These are phyloP conservation scores for Falciphora oryzae DNA, from an alignment of 2,329 filamentous ascomycete species.

Conservation along the genomic window DNA sequence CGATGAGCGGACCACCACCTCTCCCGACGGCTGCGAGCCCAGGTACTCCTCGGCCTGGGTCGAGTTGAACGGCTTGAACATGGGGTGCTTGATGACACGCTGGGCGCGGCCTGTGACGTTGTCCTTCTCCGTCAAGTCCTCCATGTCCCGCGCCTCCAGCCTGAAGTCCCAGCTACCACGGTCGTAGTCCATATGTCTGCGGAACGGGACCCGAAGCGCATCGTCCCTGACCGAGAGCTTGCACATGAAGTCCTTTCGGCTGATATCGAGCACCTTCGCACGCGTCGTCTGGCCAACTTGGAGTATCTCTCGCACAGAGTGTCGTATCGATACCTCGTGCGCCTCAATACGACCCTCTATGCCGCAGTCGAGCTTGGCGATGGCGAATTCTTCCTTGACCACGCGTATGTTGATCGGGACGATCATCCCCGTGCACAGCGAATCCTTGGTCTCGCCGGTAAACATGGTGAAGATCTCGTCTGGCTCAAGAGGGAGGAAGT, in stretches of 20 bases:
- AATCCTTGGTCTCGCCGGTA: slow-evolving; percentile 84
- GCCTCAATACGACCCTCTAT: slow-evolving; percentile 84
- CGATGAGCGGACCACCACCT: slow-evolving; percentile 91
- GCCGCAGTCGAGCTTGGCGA: slow-evolving; percentile 89
- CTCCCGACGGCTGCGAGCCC: slow-evolving; percentile 76
- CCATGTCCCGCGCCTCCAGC: slow-evolving; percentile 75
- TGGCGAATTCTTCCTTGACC: slow-evolving; percentile 86
- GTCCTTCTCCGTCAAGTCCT: slow-evolving; percentile 80
- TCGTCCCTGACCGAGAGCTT: slow-evolving; percentile 83
- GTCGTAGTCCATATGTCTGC: slow-evolving; percentile 63
- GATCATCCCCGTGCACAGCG: slow-evolving; percentile 84
- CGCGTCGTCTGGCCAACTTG: slow-evolving; percentile 77
- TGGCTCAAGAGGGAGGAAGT: slow-evolving; percentile 62
- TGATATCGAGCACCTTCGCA: slow-evolving; percentile 81
- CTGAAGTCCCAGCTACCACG: slow-evolving; percentile 82
- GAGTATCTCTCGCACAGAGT: slow-evolving; percentile 68
- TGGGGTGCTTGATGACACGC: slow-evolving; percentile 93
- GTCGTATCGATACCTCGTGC: slow-evolving; percentile 71
- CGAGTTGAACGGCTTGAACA: slow-evolving; percentile 91
- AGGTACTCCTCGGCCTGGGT: slow-evolving; percentile 91
- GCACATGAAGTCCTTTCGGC: slow-evolving; percentile 77
- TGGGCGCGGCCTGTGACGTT: slow-evolving; percentile 79
- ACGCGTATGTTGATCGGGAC: slow-evolving; percentile 83
- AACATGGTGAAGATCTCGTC: slow-evolving; percentile 94
- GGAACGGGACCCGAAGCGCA: slow-evolving; percentile 66